phyloP scores from a whole-genome alignment of 2,329 filamentous ascomycete genomes.

The Hymenotorrendiella dingleyae region DNA sequence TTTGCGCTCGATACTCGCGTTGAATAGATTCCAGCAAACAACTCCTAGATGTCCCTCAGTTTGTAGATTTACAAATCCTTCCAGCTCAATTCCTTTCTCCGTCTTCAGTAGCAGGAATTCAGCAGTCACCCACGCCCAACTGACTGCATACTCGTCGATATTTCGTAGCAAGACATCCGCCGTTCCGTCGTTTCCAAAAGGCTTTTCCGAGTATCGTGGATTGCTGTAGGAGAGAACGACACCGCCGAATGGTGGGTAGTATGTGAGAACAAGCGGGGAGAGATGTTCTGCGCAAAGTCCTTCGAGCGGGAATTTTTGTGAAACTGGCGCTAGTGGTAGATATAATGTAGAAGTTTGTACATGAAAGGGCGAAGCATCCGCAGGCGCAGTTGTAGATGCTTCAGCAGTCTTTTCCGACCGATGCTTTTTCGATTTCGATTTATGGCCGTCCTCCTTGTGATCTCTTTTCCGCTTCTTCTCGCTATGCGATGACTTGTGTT shows the following conservation, averaged over 20 bases:
- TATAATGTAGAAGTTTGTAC: slow-evolving; percentile 76
- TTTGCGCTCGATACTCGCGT: slow-evolving; percentile 74
- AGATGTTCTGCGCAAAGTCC: slow-evolving; percentile 70
- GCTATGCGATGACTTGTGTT: slow-evolving; percentile 33
- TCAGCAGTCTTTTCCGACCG: slow-evolving; percentile 34
- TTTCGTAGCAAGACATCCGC: slow-evolving; percentile 42
- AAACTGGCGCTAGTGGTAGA: slow-evolving; percentile 65
- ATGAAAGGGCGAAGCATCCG: slow-evolving; percentile 45
- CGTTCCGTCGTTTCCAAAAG: slow-evolving; percentile 46
- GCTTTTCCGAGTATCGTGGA: slow-evolving; percentile 55
- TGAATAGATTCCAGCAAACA: slow-evolving; percentile 87
- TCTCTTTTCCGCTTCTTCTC: slow-evolving; percentile 38
- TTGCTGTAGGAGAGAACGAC: slow-evolving; percentile 72
- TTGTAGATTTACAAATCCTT: slow-evolving; percentile 79
- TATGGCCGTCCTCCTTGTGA: slow-evolving; percentile 35
- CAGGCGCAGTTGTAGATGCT: background rate
- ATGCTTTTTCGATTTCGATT: slow-evolving; percentile 40
- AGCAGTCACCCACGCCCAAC: slow-evolving; percentile 82
- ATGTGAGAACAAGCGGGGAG: slow-evolving; percentile 68
- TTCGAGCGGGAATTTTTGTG: slow-evolving; percentile 63
- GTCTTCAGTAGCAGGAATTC: slow-evolving; percentile 83
- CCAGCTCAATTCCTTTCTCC: slow-evolving; percentile 63
- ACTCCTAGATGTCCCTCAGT: slow-evolving; percentile 85
- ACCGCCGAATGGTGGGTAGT: slow-evolving; percentile 65
- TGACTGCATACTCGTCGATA: slow-evolving; percentile 77